A percentile compares a stretch with the other conserved stretches of the same genome.
Conservation (phyloP, 345 rosid species). For the Corchorus capsularis region DNA sequence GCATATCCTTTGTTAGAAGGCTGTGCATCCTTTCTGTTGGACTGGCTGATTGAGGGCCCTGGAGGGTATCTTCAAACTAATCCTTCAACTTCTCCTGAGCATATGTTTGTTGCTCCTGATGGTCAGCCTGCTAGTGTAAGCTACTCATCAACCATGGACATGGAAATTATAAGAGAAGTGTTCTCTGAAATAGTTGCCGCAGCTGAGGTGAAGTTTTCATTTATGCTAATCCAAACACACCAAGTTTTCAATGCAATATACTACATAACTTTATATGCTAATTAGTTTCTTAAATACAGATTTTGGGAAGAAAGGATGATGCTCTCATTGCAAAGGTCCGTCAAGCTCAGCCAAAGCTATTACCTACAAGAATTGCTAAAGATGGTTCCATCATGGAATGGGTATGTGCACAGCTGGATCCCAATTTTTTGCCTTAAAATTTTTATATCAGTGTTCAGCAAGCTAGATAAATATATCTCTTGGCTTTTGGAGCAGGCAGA, state of each 20-base stretch:
- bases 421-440: neutral
- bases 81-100: slow-evolving; percentile 99
- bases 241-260: slow-evolving; percentile 13
- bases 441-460: neutral
- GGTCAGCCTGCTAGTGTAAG: slow-evolving; percentile 86
- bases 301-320: slow-evolving; percentile 57
- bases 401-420: slow-evolving; percentile 35
- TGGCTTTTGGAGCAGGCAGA: slow-evolving; percentile 42
- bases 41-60: slow-evolving; percentile 85
- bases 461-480: neutral
- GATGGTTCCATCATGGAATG: slow-evolving; percentile 99
- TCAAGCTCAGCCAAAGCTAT: slow-evolving; percentile 64
- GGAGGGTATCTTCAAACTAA: slow-evolving; percentile 80
- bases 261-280: slow-evolving; percentile 10
- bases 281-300: slow-evolving; percentile 36
- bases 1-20: slow-evolving; percentile 90
- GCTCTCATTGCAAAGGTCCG: slow-evolving; percentile 58
- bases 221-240: neutral
- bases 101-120: slow-evolving; percentile 75
- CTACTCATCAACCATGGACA: slow-evolving; percentile 97
- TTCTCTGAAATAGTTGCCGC: slow-evolving; percentile 71
- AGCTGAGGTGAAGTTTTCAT: slow-evolving; percentile 62
- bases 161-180: slow-evolving; percentile 76
- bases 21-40: slow-evolving; percentile 71
- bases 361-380: slow-evolving; percentile 62